Conservation (phyloP, 2,329 filamentous ascomycete genomes). For the Claviceps sp. region DNA sequence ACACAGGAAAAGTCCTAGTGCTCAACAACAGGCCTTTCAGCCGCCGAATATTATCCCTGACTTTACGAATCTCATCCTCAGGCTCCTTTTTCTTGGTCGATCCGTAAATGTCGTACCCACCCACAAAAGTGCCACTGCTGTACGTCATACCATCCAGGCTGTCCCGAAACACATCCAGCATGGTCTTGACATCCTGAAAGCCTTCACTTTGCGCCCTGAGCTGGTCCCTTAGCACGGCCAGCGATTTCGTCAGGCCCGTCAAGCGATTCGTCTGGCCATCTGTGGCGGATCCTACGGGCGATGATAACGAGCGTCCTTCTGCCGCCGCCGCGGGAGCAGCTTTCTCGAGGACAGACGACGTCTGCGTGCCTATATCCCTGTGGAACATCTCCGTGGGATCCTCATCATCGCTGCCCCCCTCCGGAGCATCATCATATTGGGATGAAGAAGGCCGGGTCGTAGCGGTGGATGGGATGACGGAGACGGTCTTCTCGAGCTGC, state of each 20-base stretch:
- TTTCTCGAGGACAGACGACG: constrained; percentile 27
- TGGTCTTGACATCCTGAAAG: constrained; percentile 35
- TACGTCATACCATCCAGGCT: constrained; percentile 52
- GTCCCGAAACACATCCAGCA: constrained; percentile 45
- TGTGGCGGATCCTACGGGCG: constrained; percentile 13
- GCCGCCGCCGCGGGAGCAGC: constrained; percentile 6
- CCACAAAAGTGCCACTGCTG: constrained; percentile 20
- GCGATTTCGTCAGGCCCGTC: constrained; percentile 25
- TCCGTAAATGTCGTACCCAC: constrained; percentile 28
- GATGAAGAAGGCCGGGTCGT: constrained; percentile 4
- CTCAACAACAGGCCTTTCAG: constrained; percentile 70
- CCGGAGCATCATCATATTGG: constrained; percentile 7
- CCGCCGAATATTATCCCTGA: constrained; percentile 62
- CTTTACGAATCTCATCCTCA: constrained; percentile 57
- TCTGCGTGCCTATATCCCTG: constrained; percentile 69
- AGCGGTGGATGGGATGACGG: constrained; percentile 36
- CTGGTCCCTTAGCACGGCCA: constrained; percentile 30
- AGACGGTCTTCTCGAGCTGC: constrained; percentile 44
- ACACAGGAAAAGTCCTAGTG: constrained; percentile 56
- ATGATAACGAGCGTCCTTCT: background rate
- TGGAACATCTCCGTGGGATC: constrained; percentile 71
- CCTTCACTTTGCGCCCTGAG: constrained; percentile 32
- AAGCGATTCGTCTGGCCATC: constrained; percentile 30
- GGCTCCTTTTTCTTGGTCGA: constrained; percentile 35
- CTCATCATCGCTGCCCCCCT: constrained; percentile 33